Base-by-base conservation (phyloP, 225 moss, liverwort and hornwort species). In the Takakia lepidozioides region DNA sequence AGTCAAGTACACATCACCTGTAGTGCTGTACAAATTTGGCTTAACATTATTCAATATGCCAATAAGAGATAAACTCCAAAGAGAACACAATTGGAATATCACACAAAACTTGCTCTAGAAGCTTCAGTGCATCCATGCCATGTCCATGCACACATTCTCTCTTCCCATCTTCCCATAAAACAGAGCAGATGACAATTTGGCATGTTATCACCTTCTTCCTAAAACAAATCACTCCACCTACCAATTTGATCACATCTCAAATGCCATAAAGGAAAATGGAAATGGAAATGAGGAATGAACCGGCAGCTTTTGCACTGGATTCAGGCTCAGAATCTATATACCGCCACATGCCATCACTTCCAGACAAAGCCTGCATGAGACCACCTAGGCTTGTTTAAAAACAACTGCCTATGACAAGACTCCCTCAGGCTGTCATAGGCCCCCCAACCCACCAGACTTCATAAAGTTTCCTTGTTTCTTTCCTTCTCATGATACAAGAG, bases 281-380 rank as follows among this genome's bases (percentile, higher is more conserved):
- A 26, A 24, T 10, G 14, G 25, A 26, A 48, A 4, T 14, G n/a
- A 14, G 2, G 19, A 46, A 48, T 29, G 54, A 37, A 71, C 71
- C 72, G 5, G 74, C 63, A 56, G 74, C 74, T 19, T 61, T 64
- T 1, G 68, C 68, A 44, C 68, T 68, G 10, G 60, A 51, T 19
- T 64, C 68, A 26, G 46, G 23, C 14, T 63, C 49, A 47, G 36
- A 59, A 24, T 74, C 63, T 0, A 38, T 41, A 51, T 59, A 74
- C 29, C 59, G 68, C 74, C 74, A 74, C 0, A 55, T 64, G 25
- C 74, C 74, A 47, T 56, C 49, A 46, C 19, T 43, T 29, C 43
- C 74, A 3, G 57, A 46, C 19, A 74, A 63, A 11, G 20, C 56
- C 71, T 70, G 58, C 22, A 52, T n/a, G 8, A 24, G 17, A 25